A percentile compares a stretch with the other conserved stretches of the same genome.
phyloP scores from a whole-genome alignment of 257 asterid genomes.

The Catharanthus roseus region DNA sequence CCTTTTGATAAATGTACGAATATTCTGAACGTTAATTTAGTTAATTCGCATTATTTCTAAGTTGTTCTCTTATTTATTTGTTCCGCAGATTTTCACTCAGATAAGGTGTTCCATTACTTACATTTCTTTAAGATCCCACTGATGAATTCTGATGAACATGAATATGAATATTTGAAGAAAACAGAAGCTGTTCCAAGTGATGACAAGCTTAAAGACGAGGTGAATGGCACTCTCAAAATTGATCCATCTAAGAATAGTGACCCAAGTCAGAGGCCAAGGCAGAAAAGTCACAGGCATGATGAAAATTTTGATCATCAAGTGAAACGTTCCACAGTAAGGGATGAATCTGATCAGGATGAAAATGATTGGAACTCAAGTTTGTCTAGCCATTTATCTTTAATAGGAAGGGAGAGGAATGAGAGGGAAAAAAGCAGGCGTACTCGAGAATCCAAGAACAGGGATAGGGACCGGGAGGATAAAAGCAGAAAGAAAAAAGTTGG shows the following conservation, averaged over 20 bases:
- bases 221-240: slow-evolving; percentile 25
- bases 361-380: slow-evolving; percentile 37
- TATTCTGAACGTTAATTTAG: neutral
- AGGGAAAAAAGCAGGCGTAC: slow-evolving; percentile 11
- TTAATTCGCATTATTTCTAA: neutral
- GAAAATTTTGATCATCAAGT: slow-evolving; percentile 32
- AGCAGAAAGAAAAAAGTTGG: slow-evolving; percentile 33
- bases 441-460: slow-evolving; percentile 14
- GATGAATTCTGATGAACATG: slow-evolving; percentile 63
- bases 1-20: neutral
- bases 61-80: neutral
- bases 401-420: slow-evolving; percentile 30
- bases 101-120: neutral
- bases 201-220: slow-evolving; percentile 23
- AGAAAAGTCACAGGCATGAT: slow-evolving; percentile 34
- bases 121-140: neutral
- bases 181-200: slow-evolving; percentile 41
- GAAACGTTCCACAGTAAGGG: slow-evolving; percentile 39
- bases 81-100: neutral
- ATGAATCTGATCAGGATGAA: slow-evolving; percentile 34
- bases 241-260: slow-evolving; percentile 30
- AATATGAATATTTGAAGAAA: slow-evolving; percentile 46
- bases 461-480: slow-evolving; percentile 25
- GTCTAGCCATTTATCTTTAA: slow-evolving; percentile 31
- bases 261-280: slow-evolving; percentile 38